These are phyloP conservation scores for Hanseniaspora uvarum DNA, from an alignment of 1,139 yeast genomes.

Conservation along the genomic window DNA sequence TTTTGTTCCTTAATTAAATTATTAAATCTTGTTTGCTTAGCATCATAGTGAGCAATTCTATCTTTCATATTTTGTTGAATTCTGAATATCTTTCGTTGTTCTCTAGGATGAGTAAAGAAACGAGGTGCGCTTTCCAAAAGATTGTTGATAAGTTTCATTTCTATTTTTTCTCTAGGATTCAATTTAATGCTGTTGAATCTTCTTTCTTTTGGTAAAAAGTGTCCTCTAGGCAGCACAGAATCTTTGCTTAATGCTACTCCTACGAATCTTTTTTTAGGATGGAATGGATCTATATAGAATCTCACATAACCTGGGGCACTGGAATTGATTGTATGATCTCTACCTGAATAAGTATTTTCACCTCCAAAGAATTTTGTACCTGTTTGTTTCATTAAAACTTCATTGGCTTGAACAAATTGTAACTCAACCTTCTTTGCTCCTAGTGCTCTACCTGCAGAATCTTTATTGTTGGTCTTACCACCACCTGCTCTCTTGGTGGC, in stretches of 20 bases:
- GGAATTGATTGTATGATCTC: slow-evolving; percentile 88
- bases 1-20: slow-evolving; percentile 29
- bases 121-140: slow-evolving; percentile 40
- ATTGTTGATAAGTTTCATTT: slow-evolving; percentile 39
- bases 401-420: slow-evolving; percentile 58
- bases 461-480: slow-evolving; percentile 83
- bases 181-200: slow-evolving; percentile 67
- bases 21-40: background rate
- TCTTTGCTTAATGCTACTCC: slow-evolving; percentile 71
- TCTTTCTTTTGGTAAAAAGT: slow-evolving; percentile 75
- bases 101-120: slow-evolving; percentile 9
- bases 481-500: slow-evolving; percentile 95
- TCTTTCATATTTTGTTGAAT: slow-evolving; percentile 9
- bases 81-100: slow-evolving; percentile 40
- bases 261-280: slow-evolving; percentile 80
- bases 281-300: slow-evolving; percentile 92
- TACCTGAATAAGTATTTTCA: slow-evolving; percentile 80
- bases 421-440: slow-evolving; percentile 83
- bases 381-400: slow-evolving; percentile 85
- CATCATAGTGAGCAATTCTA: slow-evolving; percentile 4
- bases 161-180: slow-evolving; percentile 42
- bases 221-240: slow-evolving; percentile 68
- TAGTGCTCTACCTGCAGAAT: slow-evolving; percentile 87
- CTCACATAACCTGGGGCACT: slow-evolving; percentile 87
- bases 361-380: slow-evolving; percentile 98